Evolutionary conservation across 352 stramenopile genomes (phyloP), one percentile per base, ranked within the genome.

Genomic region (Aphanomyces euteiches): DNA sequence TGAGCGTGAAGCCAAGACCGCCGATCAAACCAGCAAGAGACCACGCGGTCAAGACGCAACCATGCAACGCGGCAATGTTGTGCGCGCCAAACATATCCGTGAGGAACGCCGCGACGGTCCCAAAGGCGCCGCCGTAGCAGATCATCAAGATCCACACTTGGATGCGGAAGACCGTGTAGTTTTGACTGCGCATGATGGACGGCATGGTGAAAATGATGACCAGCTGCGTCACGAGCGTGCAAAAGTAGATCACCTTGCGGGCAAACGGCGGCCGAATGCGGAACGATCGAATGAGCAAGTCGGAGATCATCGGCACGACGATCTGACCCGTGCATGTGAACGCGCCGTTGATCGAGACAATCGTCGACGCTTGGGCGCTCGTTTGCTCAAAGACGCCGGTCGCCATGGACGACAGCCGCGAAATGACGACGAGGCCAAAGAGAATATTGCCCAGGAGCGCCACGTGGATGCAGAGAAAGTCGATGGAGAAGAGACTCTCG

Each of bases 11-110:
- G 8, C 78, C 78, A 73, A 92, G 83, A 37, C 84, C 84, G 8
- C 85, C 85, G 12, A 82, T 82, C 7, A 94, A 82, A 3, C 84
- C 87, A 28, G 82, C 81, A 39, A 92, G 85, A 3, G 83, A 90
- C 83, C 84, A 92, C 7, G 84, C 77, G 3, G 85, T 93, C 5
- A 92, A 68, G 67, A 90, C 87, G 34, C 90, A 53, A 0, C 85
- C 85, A 72, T 92, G 84, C 80, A 93, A 87, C 5, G 81, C 85
- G 12, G 82, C 85, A 45, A 91, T 91, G 77, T 93, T 90, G 34
- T 76, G 67, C n/a, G 68, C 61, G 5, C 71, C 71, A 67, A 75
- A 75, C 61, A 74, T 75, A 54, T 75, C 71, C 19, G 67, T 65
- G 38, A 75, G 47, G 43, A 75, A 74, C 34, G 45, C 56, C 3